Conservation (phyloP, 306 rosid genomes). For the Prunus persica region DNA sequence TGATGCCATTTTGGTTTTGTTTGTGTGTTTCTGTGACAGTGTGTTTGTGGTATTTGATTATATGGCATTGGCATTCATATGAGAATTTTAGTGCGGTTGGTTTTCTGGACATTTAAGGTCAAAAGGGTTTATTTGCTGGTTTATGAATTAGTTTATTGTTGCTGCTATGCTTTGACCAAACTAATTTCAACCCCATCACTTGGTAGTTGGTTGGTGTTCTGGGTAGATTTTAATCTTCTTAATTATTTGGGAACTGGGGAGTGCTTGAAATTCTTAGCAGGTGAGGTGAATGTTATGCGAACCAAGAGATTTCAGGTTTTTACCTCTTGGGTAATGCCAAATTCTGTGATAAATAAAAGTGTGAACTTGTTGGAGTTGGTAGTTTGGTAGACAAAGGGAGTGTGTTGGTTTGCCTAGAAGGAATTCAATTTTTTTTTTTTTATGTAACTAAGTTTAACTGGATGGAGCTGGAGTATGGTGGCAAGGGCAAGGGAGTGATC, state of each 20-base stretch:
- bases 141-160: neutral
- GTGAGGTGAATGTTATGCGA: neutral
- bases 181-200: neutral
- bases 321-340: neutral
- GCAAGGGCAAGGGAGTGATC: neutral
- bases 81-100: neutral
- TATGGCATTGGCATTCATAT: neutral
- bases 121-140: neutral
- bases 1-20: neutral
- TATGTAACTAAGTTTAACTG: neutral
- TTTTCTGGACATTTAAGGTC: neutral
- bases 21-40: neutral
- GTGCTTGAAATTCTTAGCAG: neutral
- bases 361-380: neutral
- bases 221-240: neutral
- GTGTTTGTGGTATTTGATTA: neutral
- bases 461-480: slow-evolving; percentile 1
- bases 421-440: neutral
- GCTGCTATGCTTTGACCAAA: neutral
- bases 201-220: neutral
- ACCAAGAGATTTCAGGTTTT: neutral
- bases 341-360: neutral
- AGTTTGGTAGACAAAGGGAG: neutral
- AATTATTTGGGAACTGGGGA: neutral
- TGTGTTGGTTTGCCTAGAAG: neutral